Evolutionary conservation across 139 green algal genomes (phyloP).

Genomic region (Chlamydomonas schloesseri): DNA sequence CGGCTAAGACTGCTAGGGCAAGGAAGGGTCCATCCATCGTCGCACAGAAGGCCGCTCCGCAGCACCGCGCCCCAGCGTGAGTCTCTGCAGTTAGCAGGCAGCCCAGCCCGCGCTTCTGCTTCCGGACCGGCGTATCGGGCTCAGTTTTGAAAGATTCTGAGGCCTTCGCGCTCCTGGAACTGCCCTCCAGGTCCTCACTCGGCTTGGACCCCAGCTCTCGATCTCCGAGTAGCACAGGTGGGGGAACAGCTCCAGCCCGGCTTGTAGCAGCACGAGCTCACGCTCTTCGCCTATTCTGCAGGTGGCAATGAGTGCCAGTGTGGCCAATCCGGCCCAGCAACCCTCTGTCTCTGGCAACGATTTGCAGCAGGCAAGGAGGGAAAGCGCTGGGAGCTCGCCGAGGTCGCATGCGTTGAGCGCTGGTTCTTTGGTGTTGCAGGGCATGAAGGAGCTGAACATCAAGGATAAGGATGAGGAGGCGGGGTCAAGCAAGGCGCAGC

Average conservation of each 20-base stretch:
- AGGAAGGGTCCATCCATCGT: not conserved
- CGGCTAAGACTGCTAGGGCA: not conserved
- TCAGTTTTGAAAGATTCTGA: not conserved
- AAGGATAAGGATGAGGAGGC: conserved; percentile 61
- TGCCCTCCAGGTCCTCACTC: too few species aligned
- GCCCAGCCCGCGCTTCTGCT: too few species aligned
- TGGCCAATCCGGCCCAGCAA: conserved; percentile 44
- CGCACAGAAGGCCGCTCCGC: not conserved
- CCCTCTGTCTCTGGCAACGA: conserved; percentile 30
- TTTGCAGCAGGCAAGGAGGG: conserved; percentile 38
- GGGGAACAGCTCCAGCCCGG: too few species aligned
- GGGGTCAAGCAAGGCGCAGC: conserved; percentile 55
- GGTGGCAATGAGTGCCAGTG: conserved; percentile 41
- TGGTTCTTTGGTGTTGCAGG: conserved; percentile 45
- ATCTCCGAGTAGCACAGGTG: too few species aligned
- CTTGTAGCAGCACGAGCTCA: too few species aligned
- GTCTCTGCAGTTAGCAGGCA: not conserved
- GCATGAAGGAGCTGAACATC: conserved; percentile 74
- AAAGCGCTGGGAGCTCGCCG: too few species aligned
- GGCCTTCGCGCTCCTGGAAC: too few species aligned
- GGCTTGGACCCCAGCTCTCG: too few species aligned
- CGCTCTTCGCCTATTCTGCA: not conserved
- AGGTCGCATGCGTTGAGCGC: not conserved
- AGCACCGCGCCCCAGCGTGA: conserved; percentile 10
- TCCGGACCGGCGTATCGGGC: not conserved